A percentile compares a stretch with the other conserved stretches of the same genome.
Conservation (phyloP, 352 stramenopile species). For the Pythium phragmitis region DNA sequence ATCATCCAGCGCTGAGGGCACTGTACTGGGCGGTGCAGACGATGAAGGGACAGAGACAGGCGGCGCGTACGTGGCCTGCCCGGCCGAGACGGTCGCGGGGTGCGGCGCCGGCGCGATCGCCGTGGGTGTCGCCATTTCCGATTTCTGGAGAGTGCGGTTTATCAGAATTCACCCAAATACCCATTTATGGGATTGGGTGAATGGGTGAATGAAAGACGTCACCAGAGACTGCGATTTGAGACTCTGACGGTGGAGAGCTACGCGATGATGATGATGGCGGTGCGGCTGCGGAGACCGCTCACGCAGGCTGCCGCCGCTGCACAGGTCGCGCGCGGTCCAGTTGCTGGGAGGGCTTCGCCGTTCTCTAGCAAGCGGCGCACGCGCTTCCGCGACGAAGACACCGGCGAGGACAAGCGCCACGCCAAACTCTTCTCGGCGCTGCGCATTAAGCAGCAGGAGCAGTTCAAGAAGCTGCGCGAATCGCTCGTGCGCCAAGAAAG, state of each 20-base stretch:
- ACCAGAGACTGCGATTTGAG: no score
- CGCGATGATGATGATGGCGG: neutral
- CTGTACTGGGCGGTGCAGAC: slow-evolving; percentile 1
- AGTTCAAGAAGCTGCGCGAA: slow-evolving; percentile 27
- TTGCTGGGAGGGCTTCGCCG: neutral
- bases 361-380: slow-evolving; percentile 36
- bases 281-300: neutral
- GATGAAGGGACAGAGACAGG: neutral
- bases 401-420: slow-evolving; percentile 19
- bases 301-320: neutral
- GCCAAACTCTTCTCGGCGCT: slow-evolving; percentile 35
- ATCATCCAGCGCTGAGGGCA: slow-evolving; percentile 20
- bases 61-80: neutral
- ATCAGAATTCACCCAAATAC: slow-evolving; percentile 13
- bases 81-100: neutral
- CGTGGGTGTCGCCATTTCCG: slow-evolving; percentile 13
- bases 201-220: slow-evolving; percentile 1
- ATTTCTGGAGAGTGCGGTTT: neutral
- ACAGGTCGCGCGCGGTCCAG: no score
- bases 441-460: slow-evolving; percentile 33
- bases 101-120: slow-evolving; percentile 2
- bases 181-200: neutral
- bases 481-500: slow-evolving; percentile 24
- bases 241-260: neutral
- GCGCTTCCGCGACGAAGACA: slow-evolving; percentile 15